A percentile compares a stretch with the other conserved stretches of the same genome.
phyloP scores from a whole-genome alignment of 225 moss, liverwort and hornwort species.

The Anthoceros angustus region DNA sequence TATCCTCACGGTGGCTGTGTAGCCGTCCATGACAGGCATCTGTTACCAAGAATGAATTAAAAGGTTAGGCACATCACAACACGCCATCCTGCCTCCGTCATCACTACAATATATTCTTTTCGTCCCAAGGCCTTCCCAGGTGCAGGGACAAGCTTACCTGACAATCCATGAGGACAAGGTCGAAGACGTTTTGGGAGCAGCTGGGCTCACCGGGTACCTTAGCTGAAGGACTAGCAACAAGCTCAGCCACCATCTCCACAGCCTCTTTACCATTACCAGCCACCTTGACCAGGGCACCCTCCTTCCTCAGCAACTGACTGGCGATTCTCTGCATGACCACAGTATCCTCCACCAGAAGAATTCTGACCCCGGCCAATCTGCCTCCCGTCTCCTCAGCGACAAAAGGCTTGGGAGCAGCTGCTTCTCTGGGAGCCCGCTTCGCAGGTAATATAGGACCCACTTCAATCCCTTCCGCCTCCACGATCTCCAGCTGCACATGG shows the following conservation, averaged over 20 bases:
- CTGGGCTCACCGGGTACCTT: background rate
- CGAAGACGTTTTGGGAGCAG: background rate
- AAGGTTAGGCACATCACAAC: background rate
- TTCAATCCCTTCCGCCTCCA: background rate
- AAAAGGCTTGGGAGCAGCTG: background rate
- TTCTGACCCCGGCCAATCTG: background rate
- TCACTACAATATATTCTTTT: no score
- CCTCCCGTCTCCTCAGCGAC: background rate
- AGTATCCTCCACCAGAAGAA: slow-evolving; percentile 3
- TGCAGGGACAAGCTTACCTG: background rate
- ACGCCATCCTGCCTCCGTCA: no score
- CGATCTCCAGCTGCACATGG: background rate
- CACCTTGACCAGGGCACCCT: background rate
- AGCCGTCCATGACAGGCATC: slow-evolving; percentile 3
- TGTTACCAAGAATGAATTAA: background rate
- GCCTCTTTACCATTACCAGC: slow-evolving; percentile 2
- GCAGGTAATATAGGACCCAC: background rate
- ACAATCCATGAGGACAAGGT: slow-evolving; percentile 2
- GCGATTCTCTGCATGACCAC: background rate
- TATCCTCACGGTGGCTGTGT: background rate
- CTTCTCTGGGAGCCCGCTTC: background rate
- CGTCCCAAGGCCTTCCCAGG: no score
- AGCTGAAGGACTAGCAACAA: background rate
- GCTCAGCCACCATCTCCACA: background rate
- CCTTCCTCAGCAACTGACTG: background rate